Percentiles rank a stretch among this genome's conserved stretches.
These are phyloP conservation scores for Diversispora epigaea DNA, from an alignment of 192 early-diverging fungal species.

Conservation along the genomic window DNA sequence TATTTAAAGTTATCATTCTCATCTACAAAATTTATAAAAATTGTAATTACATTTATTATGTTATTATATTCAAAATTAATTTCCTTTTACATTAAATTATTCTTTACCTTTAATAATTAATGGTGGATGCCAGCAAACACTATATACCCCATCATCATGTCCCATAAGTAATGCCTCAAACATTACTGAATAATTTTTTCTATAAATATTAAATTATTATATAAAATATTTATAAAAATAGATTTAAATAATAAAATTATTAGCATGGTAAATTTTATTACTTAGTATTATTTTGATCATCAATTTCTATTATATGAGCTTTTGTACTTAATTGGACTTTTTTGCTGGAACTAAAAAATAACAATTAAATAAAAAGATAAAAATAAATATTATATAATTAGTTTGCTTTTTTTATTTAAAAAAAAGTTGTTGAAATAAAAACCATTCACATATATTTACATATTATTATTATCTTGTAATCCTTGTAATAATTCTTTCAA, in stretches of 20 bases:
- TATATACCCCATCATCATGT: slow-evolving; percentile 95
- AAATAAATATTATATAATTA: too few species aligned
- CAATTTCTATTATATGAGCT: slow-evolving; percentile 71
- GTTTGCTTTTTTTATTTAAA: too few species aligned
- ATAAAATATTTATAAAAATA: too few species aligned
- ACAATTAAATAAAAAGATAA: neutral
- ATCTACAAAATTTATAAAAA: slow-evolving; percentile 23
- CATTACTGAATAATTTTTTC: slow-evolving; percentile 57
- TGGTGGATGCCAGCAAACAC: slow-evolving; percentile 75
- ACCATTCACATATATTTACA: too few species aligned
- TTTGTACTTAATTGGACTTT: slow-evolving; percentile 78
- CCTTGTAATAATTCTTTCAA: too few species aligned
- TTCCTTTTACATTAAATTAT: neutral
- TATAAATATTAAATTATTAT: neutral
- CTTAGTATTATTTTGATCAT: neutral
- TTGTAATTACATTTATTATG: neutral
- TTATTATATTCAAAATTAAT: neutral
- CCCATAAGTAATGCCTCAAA: slow-evolving; percentile 92
- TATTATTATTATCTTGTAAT: too few species aligned
- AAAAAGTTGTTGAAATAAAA: too few species aligned
- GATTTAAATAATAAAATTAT: too few species aligned
- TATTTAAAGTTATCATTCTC: slow-evolving; percentile 34
- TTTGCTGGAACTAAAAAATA: slow-evolving; percentile 45
- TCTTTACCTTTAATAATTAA: slow-evolving; percentile 30
- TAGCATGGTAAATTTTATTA: too few species aligned